phyloP scores from a whole-genome alignment of 163 green algal genomes.

The Coccomyxa subellipsoidea region DNA sequence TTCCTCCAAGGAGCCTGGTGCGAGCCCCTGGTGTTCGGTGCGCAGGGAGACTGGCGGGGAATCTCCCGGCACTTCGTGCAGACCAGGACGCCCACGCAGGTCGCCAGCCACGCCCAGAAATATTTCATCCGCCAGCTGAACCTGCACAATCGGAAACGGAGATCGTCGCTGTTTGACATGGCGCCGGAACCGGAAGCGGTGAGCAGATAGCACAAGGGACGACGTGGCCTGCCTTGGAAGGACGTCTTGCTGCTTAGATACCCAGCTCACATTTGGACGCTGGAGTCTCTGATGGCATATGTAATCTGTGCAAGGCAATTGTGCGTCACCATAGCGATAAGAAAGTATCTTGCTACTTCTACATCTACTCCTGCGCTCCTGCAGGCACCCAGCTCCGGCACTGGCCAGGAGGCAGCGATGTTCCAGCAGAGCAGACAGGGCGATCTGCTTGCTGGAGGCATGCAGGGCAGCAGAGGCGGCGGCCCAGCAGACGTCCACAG shows the following conservation, averaged over 20 bases:
- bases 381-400: too few species aligned
- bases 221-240: neutral
- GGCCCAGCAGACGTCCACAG: neutral
- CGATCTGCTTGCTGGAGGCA: neutral
- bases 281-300: too few species aligned
- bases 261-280: too few species aligned
- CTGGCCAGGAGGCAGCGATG: neutral
- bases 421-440: neutral
- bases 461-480: neutral
- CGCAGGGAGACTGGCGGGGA: conserved; percentile 78
- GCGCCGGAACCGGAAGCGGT: conserved; percentile 3
- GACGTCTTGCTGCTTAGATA: neutral
- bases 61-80: conserved; percentile 75
- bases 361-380: too few species aligned
- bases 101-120: conserved; percentile 85
- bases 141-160: conserved; percentile 63
- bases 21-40: too few species aligned
- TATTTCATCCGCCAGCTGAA: conserved; percentile 79
- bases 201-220: neutral
- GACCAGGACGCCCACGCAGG: conserved; percentile 77
- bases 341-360: too few species aligned
- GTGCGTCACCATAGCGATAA: too few species aligned
- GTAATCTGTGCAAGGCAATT: too few species aligned
- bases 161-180: conserved; percentile 61
- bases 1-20: too few species aligned